Evolutionary conservation across 768 basidiomycete species (phyloP).

Genomic region (Kondoa malvinella): DNA sequence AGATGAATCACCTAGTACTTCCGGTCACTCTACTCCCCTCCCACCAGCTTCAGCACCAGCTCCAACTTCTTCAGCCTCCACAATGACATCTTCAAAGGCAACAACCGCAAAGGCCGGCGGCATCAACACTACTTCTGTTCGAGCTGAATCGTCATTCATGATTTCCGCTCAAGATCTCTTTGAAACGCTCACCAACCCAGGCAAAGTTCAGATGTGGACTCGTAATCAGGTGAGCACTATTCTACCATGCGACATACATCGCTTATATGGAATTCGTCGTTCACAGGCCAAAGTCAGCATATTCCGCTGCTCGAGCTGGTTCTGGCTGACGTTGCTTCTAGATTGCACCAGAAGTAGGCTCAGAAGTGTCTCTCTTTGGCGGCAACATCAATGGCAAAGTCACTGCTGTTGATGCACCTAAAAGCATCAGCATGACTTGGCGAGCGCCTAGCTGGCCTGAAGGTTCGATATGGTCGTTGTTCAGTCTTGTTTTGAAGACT

Average conservation of each 20-base stretch:
- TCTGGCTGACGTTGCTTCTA: neutral
- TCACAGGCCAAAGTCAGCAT: neutral
- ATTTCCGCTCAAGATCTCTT: constrained; percentile 23
- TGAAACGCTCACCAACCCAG: constrained; percentile 23
- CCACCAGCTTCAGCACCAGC: neutral
- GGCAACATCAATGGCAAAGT: constrained; percentile 27
- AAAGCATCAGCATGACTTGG: constrained; percentile 19
- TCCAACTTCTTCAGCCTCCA: constrained; percentile 1
- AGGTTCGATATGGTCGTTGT: constrained; percentile 4
- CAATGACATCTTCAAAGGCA: neutral
- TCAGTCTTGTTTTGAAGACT: no score
- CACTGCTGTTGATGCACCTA: constrained; percentile 16
- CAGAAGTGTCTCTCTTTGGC: constrained; percentile 25
- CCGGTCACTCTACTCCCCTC: constrained; percentile 19
- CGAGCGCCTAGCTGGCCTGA: constrained; percentile 28
- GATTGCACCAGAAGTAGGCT: constrained; percentile 21
- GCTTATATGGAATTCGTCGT: neutral
- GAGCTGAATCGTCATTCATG: constrained; percentile 23
- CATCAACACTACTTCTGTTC: constrained; percentile 22
- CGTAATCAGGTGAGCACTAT: constrained; percentile 22
- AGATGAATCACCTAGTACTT: constrained; percentile 9
- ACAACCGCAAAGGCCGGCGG: constrained; percentile 2
- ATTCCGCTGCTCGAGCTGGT: neutral
- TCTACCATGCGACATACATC: neutral
- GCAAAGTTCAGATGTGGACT: constrained; percentile 24